Base-by-base conservation (phyloP, 2,329 filamentous ascomycete genomes). In the Triangularia setosa region DNA sequence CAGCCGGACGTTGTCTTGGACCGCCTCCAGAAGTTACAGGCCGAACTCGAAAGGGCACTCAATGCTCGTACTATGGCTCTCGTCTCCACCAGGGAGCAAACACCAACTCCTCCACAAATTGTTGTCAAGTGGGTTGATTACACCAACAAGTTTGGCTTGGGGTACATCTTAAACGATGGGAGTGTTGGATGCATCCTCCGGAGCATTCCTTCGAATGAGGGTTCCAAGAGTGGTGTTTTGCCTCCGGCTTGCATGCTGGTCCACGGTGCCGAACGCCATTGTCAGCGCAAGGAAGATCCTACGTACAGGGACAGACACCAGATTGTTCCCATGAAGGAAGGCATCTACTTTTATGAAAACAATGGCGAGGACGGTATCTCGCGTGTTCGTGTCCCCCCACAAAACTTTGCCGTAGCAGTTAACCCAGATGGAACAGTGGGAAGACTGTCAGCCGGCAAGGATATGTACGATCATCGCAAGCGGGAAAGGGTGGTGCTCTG, bases 61-160 rank as follows among this genome's bases (percentile, higher is more conserved):
- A 89, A 89, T 69, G 80, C 87, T 44, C 82, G 87, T 71, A 81
- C 85, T 0, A 87, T 86, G 81, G 86, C 86, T 21, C 80, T 87
- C 61, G 78, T 87, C 58, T 83, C 81, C 0, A 79, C 83, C 9
- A 83, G 85, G 76, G 79, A 83, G 64, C 76, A 81, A 67, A 75
- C 82, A 62, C 79, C 83, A 73, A 73, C 87, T 66, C 75, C 89
- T 73, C 83, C 89, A 73, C 78, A 87, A 73, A 84, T 89, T 54
- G 87, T 89, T 12, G 85, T 89, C 11, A 92, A 93, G 73, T 95
- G 91, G 91, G 91, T 95, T 6, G 91, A 95, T 74, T 95, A 95
- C 75, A 92, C 90, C 65, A 92, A 93, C 76, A 93, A 93, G 74
- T 92, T 93, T 74, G 91, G 91, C 12, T 83, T 95, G 16, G 91